Evolutionary conservation across 148 eudicot species (phyloP), one percentile per base, ranked within the genome.

Genomic region (Chenopodium album): DNA sequence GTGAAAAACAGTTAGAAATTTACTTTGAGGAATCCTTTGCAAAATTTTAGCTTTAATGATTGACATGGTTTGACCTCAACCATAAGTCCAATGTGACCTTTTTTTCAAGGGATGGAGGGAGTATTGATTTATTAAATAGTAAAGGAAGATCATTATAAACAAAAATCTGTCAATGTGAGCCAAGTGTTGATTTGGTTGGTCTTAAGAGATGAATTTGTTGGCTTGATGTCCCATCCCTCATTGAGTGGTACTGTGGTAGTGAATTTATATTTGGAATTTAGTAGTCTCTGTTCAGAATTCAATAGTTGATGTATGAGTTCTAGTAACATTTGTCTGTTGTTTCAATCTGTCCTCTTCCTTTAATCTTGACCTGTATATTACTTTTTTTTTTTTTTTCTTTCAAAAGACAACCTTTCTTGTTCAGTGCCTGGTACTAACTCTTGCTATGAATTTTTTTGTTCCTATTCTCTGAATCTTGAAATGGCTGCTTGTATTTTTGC

Each of bases 401-500:
- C 63, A 14, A 59, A 59, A 59, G 63, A 19, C 22, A 3, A 17
- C 26, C 71, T 52, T 23, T 31, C 29, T 47, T 32, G 11, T 65
- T 75, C 64, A 52, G 20, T 28, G 47, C 63, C 19, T 20, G 52
- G 23, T 54, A 16, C 48, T 69, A 47, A 34, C 59, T 71, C 47
- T 69, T 67, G 29, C 31, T 14, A 44, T 76, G 20, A 16, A 26
- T 73, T 17, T 28, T 34, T 20, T 26, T 44, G 13, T 47, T 8
- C 67, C 26, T 56, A 54, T 8, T 29, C 28, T 28, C 26, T 69
- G 72, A 71, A 22, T 23, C 19, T 62, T 87, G 48, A 82, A 78
- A 32, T 82, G 23, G 48, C 70, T 72, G 54, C 41, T 73, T 69
- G 11, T 37, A 29, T 67, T 13, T 70, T 65, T 80, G 85, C 94